Evolutionary conservation across 768 basidiomycete genomes (phyloP), one percentile per base, ranked within the genome.

Genomic region (Termitomyces sp.): DNA sequence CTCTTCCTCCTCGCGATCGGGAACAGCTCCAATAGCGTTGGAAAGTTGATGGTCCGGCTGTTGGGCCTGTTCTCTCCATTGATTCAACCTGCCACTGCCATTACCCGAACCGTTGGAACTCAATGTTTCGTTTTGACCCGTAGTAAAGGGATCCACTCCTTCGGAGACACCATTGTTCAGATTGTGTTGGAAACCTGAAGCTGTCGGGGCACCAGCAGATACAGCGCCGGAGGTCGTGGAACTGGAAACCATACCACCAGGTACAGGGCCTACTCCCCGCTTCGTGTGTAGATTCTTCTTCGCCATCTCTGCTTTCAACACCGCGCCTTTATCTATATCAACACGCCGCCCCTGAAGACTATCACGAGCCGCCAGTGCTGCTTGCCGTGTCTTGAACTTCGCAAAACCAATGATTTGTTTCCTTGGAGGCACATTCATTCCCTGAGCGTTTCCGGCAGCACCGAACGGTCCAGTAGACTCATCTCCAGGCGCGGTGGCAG

Each of bases 221-320:
- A 41, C 57, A 56, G 68, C 61, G 36, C 64, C 66, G 13, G 68
- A 57, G n/a, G 52, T 51, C n/a, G 55, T 55, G 8, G 62, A 55
- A 24, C 56, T 60, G 9, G 62, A 64, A 11, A 62, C 14, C 11
- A 61, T 36, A 20, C 63, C 58, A 11, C 72, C 75, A 36, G 75
- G 75, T 20, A 84, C 76, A 5, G 84, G 84, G n/a, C 91, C 91
- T 24, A 93, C 86, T 2, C 90, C 90, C 40, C 92, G 79, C 76
- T 96, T 97, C 20, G 94, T 96, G 67, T 99, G 96, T 40, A 99
- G 72, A 67, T 99, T 98, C 82, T 99, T 99, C 84, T 98, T 98
- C 20, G 97, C 97, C 95, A 99, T 98, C 74, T 98, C 97, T 22
- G 96, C 97, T 71, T 98, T 98, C 40, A 99, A 71, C 2, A 94